Conservation (phyloP, 441 rosid species). For the Aquilaria agallochum region DNA sequence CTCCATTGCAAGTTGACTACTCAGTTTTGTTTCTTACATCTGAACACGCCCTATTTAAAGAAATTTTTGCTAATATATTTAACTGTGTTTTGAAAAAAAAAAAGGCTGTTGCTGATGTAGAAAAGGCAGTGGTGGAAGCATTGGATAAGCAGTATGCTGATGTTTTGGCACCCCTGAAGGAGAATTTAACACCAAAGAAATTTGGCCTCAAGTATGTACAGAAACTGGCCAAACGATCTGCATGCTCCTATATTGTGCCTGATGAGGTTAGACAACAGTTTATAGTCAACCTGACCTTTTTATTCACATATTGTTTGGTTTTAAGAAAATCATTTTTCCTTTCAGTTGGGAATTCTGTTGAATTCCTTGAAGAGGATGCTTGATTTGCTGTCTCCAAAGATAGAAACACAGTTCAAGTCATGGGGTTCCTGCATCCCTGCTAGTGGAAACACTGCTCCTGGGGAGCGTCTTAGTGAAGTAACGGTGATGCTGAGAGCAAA, state of each 20-base stretch:
- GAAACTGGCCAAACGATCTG: slow-evolving; percentile 85
- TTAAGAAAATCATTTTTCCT: slow-evolving; percentile 13
- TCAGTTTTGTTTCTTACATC: too few relatives aligned
- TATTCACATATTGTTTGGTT: slow-evolving; percentile 16
- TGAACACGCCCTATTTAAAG: too few relatives aligned
- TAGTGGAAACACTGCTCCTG: slow-evolving; percentile 79
- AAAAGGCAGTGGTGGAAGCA: slow-evolving; percentile 90
- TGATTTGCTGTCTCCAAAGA: slow-evolving; percentile 55
- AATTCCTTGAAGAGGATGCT: slow-evolving; percentile 82
- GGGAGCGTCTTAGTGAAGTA: slow-evolving; percentile 91
- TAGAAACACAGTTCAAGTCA: slow-evolving; percentile 61
- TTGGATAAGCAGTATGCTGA: slow-evolving; percentile 95
- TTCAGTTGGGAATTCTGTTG: slow-evolving; percentile 59
- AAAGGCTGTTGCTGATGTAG: slow-evolving; percentile 95
- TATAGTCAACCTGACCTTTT: slow-evolving; percentile 7
- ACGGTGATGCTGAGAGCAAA: slow-evolving; percentile 94
- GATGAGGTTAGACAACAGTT: slow-evolving; percentile 62
- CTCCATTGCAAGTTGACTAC: too few relatives aligned
- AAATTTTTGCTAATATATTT: neutral
- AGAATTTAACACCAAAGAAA: slow-evolving; percentile 82
- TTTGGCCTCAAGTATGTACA: slow-evolving; percentile 93
- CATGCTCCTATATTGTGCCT: slow-evolving; percentile 67
- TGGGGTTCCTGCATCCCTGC: slow-evolving; percentile 84
- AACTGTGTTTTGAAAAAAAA: slow-evolving; percentile 22
- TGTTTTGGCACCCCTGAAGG: slow-evolving; percentile 86